phyloP scores from a whole-genome alignment of 75 land plant species.

The Isoetes taiwanensis region DNA sequence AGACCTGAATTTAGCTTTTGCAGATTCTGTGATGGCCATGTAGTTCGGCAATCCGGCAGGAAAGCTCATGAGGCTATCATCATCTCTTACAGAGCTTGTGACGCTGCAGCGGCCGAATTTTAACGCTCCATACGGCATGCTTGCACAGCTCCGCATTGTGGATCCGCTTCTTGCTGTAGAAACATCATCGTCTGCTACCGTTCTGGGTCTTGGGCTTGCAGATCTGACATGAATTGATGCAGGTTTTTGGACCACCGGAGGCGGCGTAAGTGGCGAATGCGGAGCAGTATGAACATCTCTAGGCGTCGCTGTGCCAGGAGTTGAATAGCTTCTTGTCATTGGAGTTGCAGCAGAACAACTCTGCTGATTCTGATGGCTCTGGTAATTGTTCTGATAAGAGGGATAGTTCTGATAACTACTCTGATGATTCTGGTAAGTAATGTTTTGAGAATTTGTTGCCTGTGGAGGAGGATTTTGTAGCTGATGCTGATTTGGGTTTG shows the following conservation, averaged over 20 bases:
- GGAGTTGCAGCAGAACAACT: too few relatives aligned
- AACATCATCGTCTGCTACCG: conserved; percentile 4
- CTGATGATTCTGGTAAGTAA: not conserved
- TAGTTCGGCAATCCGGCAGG: conserved; percentile 61
- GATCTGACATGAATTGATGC: conserved; percentile 9
- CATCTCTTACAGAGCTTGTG: conserved; percentile 63
- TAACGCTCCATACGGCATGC: conserved; percentile 3
- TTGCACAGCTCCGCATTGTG: not conserved
- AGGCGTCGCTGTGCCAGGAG: too few relatives aligned
- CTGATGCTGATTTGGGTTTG: not conserved
- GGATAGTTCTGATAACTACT: not conserved
- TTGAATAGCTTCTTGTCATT: too few relatives aligned
- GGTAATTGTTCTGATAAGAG: not conserved
- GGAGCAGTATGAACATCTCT: conserved; percentile 24
- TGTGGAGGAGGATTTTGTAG: not conserved
- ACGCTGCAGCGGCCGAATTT: conserved; percentile 65
- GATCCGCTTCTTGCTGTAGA: conserved; percentile 9
- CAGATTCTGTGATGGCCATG: conserved; percentile 74
- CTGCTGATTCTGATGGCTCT: conserved; percentile 25
- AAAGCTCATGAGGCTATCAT: conserved; percentile 65
- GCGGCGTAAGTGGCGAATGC: conserved; percentile 49
- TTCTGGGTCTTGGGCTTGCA: conserved; percentile 22
- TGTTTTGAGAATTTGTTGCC: not conserved
- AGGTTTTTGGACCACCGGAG: conserved; percentile 16
- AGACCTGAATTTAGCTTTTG: conserved; percentile 60